Evolutionary conservation across 306 rosid genomes (phyloP), one percentile per base, ranked within the genome.

Genomic region (Dryas alaskensis): DNA sequence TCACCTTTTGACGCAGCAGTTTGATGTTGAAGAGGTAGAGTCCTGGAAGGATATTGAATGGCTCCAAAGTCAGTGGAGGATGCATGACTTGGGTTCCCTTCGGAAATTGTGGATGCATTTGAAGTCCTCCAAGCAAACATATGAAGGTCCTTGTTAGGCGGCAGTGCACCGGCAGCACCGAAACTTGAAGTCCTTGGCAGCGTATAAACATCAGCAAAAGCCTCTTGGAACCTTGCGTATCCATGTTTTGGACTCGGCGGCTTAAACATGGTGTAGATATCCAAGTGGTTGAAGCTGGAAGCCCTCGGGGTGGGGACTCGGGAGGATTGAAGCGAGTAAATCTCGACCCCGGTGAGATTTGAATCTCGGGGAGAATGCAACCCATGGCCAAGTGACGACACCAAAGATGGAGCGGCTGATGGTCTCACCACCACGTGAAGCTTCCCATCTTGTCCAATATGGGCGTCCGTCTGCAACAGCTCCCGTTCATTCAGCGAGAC

Each of bases 61-160:
- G 77, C 80, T 0, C 70, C 83, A 80, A 81, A 79, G 5, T 88
- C 92, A 9, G 89, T 84, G 53, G 97, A 79, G 37, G 86, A 85
- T 4, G 89, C 93, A 76, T 86, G 93, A 74, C 69, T 87, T 42
- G 89, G 67, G 81, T 89, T 89, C 43, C 91, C 96, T 62, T 92
- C 96, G 3, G 97, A 92, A 44, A 83, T 94, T 4, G 96, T 94
- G 19, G 98, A 92, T 10, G 96, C 92, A 47, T 84, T 90, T 50
- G 96, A 88, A 67, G 96, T 31, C 37, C 37, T 92, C 96, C 96
- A 92, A 69, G 90, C 96, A 85, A 88, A 90, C 98, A 92, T 90
- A 75, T 92, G 96, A 48, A 90, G 87, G 77, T 92, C 98, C 60
- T 89, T 92, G 72, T 83, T 87, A 14, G 80, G 76, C 4, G 47